Evolutionary conservation across 495 filamentous ascomycete genomes (phyloP), one percentile per base, ranked within the genome.

Genomic region (Lepidopterella palustris): DNA sequence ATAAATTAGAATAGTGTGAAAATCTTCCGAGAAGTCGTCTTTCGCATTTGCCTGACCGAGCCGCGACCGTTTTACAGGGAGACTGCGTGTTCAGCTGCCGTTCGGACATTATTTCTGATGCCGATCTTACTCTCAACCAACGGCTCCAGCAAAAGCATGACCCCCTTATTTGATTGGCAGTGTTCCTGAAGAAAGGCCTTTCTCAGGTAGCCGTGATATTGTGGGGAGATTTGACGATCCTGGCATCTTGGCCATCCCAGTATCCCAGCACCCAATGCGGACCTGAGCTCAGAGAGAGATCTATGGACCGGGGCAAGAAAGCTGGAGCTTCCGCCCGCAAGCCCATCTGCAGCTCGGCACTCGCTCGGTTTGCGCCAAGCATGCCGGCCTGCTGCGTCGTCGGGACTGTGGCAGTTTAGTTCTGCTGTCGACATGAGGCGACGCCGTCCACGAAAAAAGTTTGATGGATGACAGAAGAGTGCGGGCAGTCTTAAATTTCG

Each of bases 271-370:
- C 13, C 47, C 23, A 50, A 50, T 3, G 15, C n/a, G n/a, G 2
- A 11, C n/a, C n/a, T 10, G 47, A 5, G 47, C 15, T 3, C 20
- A 21, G 13, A 25, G 1, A 6, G 47, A 50, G 47, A 24, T 42
- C 35, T 27, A 11, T 50, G 47, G 2, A 13, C 20, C 47, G 21
- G 47, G 47, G 21, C 47, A 25, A 13, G n/a, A n/a, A 27, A 13
- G 47, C 23, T 49, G 4, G 45, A 49, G 45, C 21, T 4, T 42
- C 39, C n/a, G 45, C 47, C 47, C 47, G 47, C 47, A 50, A 50
- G 47, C 47, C 47, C 25, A 24, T 25, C 21, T 50, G 47, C 47
- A 50, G 47, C 18, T 24, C 47, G 47, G 8, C 20, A 25, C 23
- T 50, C 47, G 23, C 47, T 50, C 21, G 47, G 47, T 50, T 42